Percentiles rank a stretch among this genome's conserved stretches.
These are phyloP conservation scores for Diaporthe capsici DNA, from an alignment of 2,329 filamentous ascomycete genomes.

Conservation along the genomic window DNA sequence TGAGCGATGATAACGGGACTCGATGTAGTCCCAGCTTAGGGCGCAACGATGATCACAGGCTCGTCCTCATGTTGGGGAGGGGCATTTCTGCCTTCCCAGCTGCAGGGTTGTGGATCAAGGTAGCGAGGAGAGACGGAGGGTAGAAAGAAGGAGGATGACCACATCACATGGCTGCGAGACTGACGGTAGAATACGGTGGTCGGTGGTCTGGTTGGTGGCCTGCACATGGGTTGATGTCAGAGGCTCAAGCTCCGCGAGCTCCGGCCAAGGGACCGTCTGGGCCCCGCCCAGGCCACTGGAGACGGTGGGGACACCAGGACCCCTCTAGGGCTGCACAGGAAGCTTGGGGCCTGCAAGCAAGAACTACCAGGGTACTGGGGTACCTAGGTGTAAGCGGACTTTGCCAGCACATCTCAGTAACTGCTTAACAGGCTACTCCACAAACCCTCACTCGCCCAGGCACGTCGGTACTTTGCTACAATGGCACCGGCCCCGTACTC, in stretches of 20 bases:
- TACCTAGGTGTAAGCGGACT: fast-evolving
- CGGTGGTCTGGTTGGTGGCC: constrained; percentile 15
- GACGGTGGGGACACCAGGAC: background rate
- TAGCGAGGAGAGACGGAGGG: background rate
- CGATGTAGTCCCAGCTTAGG: background rate
- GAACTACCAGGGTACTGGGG: background rate
- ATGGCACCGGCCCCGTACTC: constrained; percentile 7
- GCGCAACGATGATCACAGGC: constrained; percentile 1
- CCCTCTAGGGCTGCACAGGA: background rate
- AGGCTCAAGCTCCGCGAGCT: constrained; percentile 26
- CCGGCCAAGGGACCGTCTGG: constrained; percentile 9
- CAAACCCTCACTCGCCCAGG: background rate
- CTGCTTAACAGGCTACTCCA: background rate
- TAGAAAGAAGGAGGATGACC: background rate
- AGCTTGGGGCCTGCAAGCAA: constrained; percentile 1
- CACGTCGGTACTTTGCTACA: background rate
- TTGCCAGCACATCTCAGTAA: background rate
- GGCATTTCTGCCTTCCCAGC: constrained; percentile 31
- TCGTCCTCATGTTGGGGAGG: constrained; percentile 13
- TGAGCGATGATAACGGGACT: background rate
- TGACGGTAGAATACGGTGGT: background rate
- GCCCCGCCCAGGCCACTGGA: background rate
- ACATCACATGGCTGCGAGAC: constrained; percentile 26
- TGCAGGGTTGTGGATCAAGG: constrained; percentile 1
- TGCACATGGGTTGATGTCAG: constrained; percentile 35